A percentile compares a stretch with the other conserved stretches of the same genome.
These are phyloP conservation scores for Penicillium sp. DNA, from an alignment of 2,329 filamentous ascomycete genomes.

Conservation along the genomic window DNA sequence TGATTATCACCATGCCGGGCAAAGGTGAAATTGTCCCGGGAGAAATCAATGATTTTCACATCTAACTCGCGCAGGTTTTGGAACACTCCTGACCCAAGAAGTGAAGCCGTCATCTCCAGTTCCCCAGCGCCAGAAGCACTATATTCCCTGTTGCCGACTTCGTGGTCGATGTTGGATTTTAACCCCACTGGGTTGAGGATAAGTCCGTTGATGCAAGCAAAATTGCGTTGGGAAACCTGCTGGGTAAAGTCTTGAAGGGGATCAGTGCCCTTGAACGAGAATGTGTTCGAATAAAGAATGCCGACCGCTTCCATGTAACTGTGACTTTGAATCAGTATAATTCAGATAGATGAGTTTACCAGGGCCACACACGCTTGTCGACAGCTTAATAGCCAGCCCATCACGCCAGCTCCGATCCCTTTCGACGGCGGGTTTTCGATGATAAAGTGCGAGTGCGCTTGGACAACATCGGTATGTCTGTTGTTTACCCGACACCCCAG, in stretches of 20 bases:
- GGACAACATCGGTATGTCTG: neutral
- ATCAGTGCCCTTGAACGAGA: neutral
- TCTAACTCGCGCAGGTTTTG: neutral
- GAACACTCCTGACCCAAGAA: neutral
- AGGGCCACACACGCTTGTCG: neutral
- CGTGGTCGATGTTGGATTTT: neutral
- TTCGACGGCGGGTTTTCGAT: neutral
- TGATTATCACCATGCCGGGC: neutral
- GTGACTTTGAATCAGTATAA: neutral
- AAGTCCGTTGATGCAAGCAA: neutral
- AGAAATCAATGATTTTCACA: neutral
- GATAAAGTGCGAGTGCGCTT: neutral
- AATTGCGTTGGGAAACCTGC: neutral
- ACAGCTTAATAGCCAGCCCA: neutral
- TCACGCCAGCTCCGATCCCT: neutral
- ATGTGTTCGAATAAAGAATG: neutral
- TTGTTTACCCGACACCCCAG: neutral
- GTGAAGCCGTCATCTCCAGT: neutral
- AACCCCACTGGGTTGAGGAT: neutral
- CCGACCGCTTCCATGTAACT: neutral
- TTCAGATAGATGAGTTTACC: neutral
- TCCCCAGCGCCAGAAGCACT: neutral
- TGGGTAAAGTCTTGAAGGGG: neutral
- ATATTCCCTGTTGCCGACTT: neutral
- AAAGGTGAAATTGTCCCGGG: neutral